A percentile compares a stretch with the other conserved stretches of the same genome.
Conservation (phyloP, 169 alveolate genomes). For the Plasmodium gaboni region DNA sequence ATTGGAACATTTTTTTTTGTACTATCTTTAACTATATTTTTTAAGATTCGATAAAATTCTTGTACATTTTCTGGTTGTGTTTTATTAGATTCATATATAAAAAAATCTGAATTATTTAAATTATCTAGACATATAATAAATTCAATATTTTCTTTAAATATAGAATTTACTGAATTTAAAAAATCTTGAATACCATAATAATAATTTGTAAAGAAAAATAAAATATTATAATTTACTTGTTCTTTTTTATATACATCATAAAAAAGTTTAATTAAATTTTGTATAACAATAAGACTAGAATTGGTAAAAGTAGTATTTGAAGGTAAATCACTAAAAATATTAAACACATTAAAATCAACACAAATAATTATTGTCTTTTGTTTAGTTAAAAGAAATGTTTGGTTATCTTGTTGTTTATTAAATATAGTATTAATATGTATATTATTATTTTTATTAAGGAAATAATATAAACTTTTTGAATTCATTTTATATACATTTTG, state of each 20-base stretch:
- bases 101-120: conserved; percentile 23
- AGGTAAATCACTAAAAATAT: conserved; percentile 19
- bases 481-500: conserved; percentile 9
- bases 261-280: conserved; percentile 37
- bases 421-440: conserved; percentile 49
- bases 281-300: conserved; percentile 19
- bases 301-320: conserved; percentile 41
- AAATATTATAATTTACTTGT: conserved; percentile 45
- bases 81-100: conserved; percentile 30
- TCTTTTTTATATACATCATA: conserved; percentile 50
- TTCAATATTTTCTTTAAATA: conserved; percentile 63
- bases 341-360: conserved; percentile 52
- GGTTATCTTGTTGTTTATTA: conserved; percentile 33
- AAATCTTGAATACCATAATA: conserved; percentile 59
- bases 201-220: conserved; percentile 62
- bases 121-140: conserved; percentile 46
- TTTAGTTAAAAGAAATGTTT: conserved; percentile 65
- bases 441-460: conserved; percentile 45
- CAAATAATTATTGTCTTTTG: conserved; percentile 40
- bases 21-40: conserved; percentile 16
- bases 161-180: conserved; percentile 11
- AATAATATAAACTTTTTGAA: conserved; percentile 31
- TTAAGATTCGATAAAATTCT: conserved; percentile 38
- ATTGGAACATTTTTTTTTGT: conserved; percentile 5
- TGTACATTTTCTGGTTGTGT: conserved; percentile 1